Evolutionary conservation across 2,329 filamentous ascomycete species (phyloP).

Genomic region (Penicillium sp.): DNA sequence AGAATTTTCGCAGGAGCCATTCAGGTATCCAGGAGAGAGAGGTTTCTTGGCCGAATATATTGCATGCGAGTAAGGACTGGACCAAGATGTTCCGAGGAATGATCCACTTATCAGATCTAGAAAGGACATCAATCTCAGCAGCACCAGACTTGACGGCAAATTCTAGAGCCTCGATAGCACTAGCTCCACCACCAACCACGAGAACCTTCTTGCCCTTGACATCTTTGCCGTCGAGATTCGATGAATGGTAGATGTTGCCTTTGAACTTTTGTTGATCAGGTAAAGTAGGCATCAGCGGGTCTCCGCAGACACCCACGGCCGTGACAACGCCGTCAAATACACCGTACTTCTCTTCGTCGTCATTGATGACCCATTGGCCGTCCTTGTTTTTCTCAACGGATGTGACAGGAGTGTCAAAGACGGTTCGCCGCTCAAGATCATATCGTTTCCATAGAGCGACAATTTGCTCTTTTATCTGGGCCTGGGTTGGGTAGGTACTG

Average conservation of each 20-base stretch:
- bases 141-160: conserved; percentile 70
- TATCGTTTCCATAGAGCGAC: conserved; percentile 73
- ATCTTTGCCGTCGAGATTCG: conserved; percentile 69
- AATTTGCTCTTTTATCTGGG: conserved; percentile 74
- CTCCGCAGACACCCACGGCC: conserved; percentile 77
- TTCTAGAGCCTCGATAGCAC: conserved; percentile 78
- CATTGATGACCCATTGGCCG: conserved; percentile 76
- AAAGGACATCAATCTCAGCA: conserved; percentile 68
- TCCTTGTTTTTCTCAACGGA: conserved; percentile 68
- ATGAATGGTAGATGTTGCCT: conserved; percentile 73
- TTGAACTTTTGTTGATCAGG: conserved; percentile 71
- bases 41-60: conserved; percentile 78
- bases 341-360: conserved; percentile 67
- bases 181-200: conserved; percentile 77
- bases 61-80: conserved; percentile 71
- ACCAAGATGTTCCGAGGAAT: conserved; percentile 77
- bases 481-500: conserved; percentile 72
- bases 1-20: conserved; percentile 70
- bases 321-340: conserved; percentile 77
- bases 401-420: conserved; percentile 69
- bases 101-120: conserved; percentile 82
- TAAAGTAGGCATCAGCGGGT: conserved; percentile 70
- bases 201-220: conserved; percentile 73
- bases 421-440: conserved; percentile 67
- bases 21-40: conserved; percentile 77